Evolutionary conservation across 2,329 filamentous ascomycete species (phyloP), one percentile per base, ranked within the genome.

Genomic region (Talaromyces atroroseus): DNA sequence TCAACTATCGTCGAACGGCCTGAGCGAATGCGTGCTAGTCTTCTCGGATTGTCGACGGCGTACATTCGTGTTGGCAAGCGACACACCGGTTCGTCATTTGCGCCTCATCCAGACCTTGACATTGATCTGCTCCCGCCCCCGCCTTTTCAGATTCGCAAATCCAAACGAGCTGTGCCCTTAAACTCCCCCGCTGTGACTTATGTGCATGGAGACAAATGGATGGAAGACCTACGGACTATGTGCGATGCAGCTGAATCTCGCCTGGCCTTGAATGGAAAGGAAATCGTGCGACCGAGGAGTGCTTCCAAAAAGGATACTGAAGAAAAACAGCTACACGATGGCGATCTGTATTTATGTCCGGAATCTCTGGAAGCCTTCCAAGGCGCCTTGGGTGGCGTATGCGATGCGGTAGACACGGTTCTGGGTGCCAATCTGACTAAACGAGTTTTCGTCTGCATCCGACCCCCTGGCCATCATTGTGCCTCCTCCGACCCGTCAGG

Each of bases 401-500:
- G 92, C 66, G 94, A 99, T 64, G 95, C 90, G 0, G 85, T 99
- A 0, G 94, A 99, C 71, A 79, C 84, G 0, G 86, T 97, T 2
- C 94, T 97, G 64, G 78, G 79, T 5, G 74, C 79, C 56, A 44
- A 71, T 74, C 81, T 84, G 6, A 86, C 87, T 21, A 84, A 82
- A 47, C 84, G 90, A 55, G 91, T 92, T 0, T 99, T 99, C 70
- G 90, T 97, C 50, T 92, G 88, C 26, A 88, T 97, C 50, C 85
- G 94, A 32, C 94, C 94, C 4, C 94, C 94, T 0, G 94, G 94
- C 1, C 94, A 99, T 69, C 94, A 99, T 68, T 99, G 94, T 73
- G 96, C 92, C 2, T 84, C 90, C 3, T 84, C 88, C 50, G 87
- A 88, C 64, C 94, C 94, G 0, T 96, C 92, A 2, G 94, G 94